A percentile compares a stretch with the other conserved stretches of the same genome.
Evolutionary conservation across 805 yeast genomes (phyloP).

Genomic region (Starmera dryadoides): DNA sequence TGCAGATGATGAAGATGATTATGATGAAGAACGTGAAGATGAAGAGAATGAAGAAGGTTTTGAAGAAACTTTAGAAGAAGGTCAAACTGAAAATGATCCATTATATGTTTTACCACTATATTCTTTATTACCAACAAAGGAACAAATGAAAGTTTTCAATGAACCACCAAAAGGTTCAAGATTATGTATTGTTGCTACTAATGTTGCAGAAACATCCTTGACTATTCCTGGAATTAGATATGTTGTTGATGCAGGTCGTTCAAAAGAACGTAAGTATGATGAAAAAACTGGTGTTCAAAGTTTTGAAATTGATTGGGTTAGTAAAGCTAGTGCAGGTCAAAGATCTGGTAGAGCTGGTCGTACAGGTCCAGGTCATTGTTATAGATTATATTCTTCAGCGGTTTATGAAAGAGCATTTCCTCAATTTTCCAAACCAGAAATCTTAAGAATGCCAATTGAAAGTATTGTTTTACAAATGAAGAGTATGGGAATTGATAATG

Average conservation of each 20-base stretch:
- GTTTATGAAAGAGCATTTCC: constrained; percentile 80
- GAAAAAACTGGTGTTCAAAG: constrained; percentile 88
- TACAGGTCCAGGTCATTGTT: constrained; percentile 98
- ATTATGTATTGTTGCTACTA: constrained; percentile 90
- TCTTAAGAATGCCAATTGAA: constrained; percentile 91
- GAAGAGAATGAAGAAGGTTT: constrained; percentile 50
- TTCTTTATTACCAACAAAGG: constrained; percentile 87
- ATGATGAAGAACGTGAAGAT: constrained; percentile 29
- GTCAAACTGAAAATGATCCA: constrained; percentile 69
- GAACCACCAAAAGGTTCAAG: constrained; percentile 81
- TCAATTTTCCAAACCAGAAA: constrained; percentile 84
- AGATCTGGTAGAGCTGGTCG: constrained; percentile 97
- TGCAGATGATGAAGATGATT: constrained; percentile 25
- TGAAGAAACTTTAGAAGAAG: constrained; percentile 65
- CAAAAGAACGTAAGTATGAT: constrained; percentile 80
- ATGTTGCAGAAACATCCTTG: constrained; percentile 95
- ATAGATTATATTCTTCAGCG: constrained; percentile 88
- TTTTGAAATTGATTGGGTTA: constrained; percentile 84
- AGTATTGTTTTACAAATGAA: constrained; percentile 95
- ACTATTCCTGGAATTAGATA: constrained; percentile 94
- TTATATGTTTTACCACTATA: constrained; percentile 87
- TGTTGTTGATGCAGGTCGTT: constrained; percentile 92
- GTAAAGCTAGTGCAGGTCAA: constrained; percentile 94
- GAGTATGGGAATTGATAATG: constrained; percentile 90
- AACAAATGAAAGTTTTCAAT: constrained; percentile 89